Conservation (phyloP, 441 rosid species). For the California macrophylla region DNA sequence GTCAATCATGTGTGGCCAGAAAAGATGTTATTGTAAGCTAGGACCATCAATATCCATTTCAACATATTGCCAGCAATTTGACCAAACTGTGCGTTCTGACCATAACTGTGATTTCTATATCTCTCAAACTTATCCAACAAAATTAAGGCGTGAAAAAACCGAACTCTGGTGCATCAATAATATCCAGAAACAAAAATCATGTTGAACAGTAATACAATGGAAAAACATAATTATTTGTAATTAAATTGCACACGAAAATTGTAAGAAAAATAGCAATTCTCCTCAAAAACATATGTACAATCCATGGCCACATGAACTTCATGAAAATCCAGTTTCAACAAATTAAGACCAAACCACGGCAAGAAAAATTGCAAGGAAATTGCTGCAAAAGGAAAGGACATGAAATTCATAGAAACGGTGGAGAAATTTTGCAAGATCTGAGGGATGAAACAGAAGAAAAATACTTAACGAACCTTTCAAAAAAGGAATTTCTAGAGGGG, state of each 20-base stretch:
- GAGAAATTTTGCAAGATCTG: slow-evolving; percentile 31
- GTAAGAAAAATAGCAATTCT: background rate
- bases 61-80: slow-evolving; percentile 14
- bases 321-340: background rate
- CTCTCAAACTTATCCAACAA: slow-evolving; percentile 12
- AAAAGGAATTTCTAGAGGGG: background rate
- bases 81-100: slow-evolving; percentile 16
- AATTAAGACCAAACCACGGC: background rate
- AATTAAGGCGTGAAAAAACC: slow-evolving; percentile 7
- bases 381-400: background rate
- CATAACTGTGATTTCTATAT: slow-evolving; percentile 1
- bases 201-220: background rate
- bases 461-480: slow-evolving; percentile 14
- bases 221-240: background rate
- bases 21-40: slow-evolving; percentile 25
- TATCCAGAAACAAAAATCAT: background rate
- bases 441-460: slow-evolving; percentile 19
- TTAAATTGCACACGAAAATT: background rate
- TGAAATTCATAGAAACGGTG: background rate
- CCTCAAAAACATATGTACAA: background rate
- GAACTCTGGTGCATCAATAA: background rate
- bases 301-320: background rate
- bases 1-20: slow-evolving; percentile 20
- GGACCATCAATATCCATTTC: slow-evolving; percentile 14
- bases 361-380: slow-evolving; percentile 2